Evolutionary conservation across 495 filamentous ascomycete species (phyloP), one percentile per base, ranked within the genome.

Genomic region (Penicillium verhagenii): DNA sequence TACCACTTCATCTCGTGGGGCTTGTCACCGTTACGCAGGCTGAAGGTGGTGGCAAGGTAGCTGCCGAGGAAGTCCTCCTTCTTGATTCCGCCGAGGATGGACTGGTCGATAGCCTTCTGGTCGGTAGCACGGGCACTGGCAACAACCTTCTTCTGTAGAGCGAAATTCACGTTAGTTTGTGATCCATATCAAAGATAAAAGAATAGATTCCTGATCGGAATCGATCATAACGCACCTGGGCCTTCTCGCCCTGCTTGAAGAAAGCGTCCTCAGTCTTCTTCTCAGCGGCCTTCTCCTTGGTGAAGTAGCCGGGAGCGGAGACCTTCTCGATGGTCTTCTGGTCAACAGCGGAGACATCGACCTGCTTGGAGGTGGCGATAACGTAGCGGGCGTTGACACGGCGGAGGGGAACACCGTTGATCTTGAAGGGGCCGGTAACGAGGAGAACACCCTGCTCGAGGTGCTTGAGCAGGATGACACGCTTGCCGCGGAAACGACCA

Each of bases 401-500:
- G 74, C 95, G 87, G 68, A 99, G 88, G 58, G 95, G 95, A 57
- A 99, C 95, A 78, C 95, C 95, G 81, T 99, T 99, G 82, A 97
- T 87, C 87, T 96, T 97, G 88, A 97, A 99, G 70, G 95, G 95
- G 64, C 95, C 95, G 69, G 95, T 99, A 63, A 99, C 89, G 69
- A 99, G 91, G 71, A 99, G 91, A 59, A 97, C 89, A 77, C 95
- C 95, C 81, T 96, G 89, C 68, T 87, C 79, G 71, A 99, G 91
- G 79, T 86, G 82, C 84, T 97, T 97, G 74, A 99, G 89, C 75
- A 96, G 92, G 71, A 99, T 81, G 69, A 99, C 95, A 72, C 95
- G 95, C 90, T 97, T 97, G 82, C 95, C 95, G 68, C 95, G 94
- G 90, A 97, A 99, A 71, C 95, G 94, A 68, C 95, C 95, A 77